Evolutionary conservation across 805 yeast species (phyloP), one percentile per base, ranked within the genome.

Genomic region (Cyberlindnera meyerae): DNA sequence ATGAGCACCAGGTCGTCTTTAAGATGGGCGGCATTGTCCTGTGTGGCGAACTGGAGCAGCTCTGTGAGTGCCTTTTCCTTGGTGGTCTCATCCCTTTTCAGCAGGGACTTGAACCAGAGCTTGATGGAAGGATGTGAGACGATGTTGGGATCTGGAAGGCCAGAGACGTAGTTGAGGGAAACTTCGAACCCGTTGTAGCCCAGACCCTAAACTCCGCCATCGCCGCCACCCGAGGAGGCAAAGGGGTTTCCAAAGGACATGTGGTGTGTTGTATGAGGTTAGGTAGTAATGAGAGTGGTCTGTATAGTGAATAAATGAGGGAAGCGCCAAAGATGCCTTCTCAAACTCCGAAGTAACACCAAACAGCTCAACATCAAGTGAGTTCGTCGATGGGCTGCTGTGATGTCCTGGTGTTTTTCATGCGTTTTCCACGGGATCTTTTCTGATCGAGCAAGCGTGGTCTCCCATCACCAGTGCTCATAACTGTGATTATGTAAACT

Each of bases 21-120:
- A 12, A 65, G 33, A 13, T 52, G 51, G 2, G 57, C 49, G 1
- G 45, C 41, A 5, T 49, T 41, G 5, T 31, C 42, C 11, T 32
- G 24, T 14, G 47, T 33, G 3, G 73, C 43, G 21, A 60, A 51
- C 4, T 57, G 49, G 3, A 66, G 49, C 21, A 82, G 54, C 28
- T 83, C 94, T 6, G 47, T 54, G 18, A 87, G 63, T 1, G 93
- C 87, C 54, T 81, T 84, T 48, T 86, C 95, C 52, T 79, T 83
- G 0, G 97, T 90, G n/a, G 77, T 79, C 6, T 80, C 72, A 51
- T 88, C 95, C 52, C 82, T 75, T 58, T 88, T 89, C 55, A 82
- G 55, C 33, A 89, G 58, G 8, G 83, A 75, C 54, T 83, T 88
- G 65, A 88, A 82, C n/a, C 79, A 65, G 9, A 88, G 63, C 29